Conservation (phyloP, 257 asterid species). For the Ilex asprella region DNA sequence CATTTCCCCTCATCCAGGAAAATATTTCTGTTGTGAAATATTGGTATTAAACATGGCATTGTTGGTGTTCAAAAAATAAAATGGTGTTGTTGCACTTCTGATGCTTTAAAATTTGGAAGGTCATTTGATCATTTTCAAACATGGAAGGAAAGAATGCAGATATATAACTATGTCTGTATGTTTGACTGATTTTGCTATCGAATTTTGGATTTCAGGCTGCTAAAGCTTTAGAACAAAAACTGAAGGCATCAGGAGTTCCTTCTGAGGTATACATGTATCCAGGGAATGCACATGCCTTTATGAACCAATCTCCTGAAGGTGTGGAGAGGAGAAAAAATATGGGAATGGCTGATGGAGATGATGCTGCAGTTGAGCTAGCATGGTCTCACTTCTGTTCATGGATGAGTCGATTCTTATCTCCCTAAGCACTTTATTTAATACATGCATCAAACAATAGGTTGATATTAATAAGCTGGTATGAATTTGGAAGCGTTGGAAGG, state of each 20-base stretch:
- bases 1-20: too few species aligned
- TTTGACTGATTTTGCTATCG: too few species aligned
- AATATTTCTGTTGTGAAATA: too few species aligned
- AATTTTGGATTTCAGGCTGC: constrained; percentile 44
- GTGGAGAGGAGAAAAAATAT: constrained; percentile 59
- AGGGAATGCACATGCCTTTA: constrained; percentile 73
- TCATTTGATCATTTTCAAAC: too few species aligned
- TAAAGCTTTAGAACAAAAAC: constrained; percentile 77
- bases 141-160: too few species aligned
- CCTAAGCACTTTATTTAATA: not conserved
- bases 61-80: too few species aligned
- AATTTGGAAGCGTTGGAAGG: too few species aligned
- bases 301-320: constrained; percentile 82
- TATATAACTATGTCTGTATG: too few species aligned
- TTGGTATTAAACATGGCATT: too few species aligned
- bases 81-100: not conserved
- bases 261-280: constrained; percentile 79
- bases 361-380: constrained; percentile 14
- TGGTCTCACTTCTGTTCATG: constrained; percentile 81
- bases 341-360: constrained; percentile 76
- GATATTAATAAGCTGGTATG: too few species aligned
- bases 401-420: constrained; percentile 58
- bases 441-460: too few species aligned
- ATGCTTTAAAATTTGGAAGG: too few species aligned
- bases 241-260: constrained; percentile 66